Percentiles rank a stretch among this genome's conserved stretches.
Evolutionary conservation across 352 stramenopile genomes (phyloP).

Genomic region (Aphanomyces stellatus): DNA sequence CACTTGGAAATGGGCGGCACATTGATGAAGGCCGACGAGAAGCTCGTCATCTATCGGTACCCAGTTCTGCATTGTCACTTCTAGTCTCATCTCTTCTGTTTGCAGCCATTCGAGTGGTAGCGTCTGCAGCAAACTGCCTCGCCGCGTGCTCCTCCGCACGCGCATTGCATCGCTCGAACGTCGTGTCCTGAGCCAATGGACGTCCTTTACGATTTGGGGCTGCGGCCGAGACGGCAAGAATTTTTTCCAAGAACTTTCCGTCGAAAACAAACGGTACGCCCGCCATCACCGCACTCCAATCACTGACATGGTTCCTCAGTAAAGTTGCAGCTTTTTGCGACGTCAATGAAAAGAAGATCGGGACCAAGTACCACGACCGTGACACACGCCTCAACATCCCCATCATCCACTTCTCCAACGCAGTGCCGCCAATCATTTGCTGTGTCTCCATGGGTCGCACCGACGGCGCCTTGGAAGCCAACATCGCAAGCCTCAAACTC

Average conservation of each 20-base stretch:
- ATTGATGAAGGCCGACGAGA: neutral
- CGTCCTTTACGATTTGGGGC: constrained; percentile 18
- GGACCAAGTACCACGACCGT: constrained; percentile 5
- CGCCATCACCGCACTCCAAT: neutral
- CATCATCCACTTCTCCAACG: constrained; percentile 17
- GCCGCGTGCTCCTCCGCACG: constrained; percentile 12
- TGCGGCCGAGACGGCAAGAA: constrained; percentile 17
- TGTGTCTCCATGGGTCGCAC: constrained; percentile 19
- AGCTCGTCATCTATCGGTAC: constrained; percentile 15
- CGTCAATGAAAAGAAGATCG: constrained; percentile 20
- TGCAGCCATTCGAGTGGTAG: constrained; percentile 7
- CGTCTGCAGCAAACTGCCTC: constrained; percentile 16
- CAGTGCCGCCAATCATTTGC: constrained; percentile 15
- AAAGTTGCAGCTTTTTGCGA: constrained; percentile 18
- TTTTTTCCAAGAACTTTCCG: constrained; percentile 11
- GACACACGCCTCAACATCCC: neutral
- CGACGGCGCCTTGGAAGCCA: constrained; percentile 16
- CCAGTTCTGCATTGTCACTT: neutral
- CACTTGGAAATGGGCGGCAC: constrained; percentile 18
- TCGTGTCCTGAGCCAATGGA: constrained; percentile 14
- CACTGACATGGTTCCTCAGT: neutral
- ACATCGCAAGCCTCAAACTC: constrained; percentile 8
- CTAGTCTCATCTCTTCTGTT: neutral
- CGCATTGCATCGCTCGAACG: constrained; percentile 13
- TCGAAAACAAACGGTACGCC: neutral